These are phyloP conservation scores for Posidonia oceanica DNA, from an alignment of 116 monocot species.

Conservation along the genomic window DNA sequence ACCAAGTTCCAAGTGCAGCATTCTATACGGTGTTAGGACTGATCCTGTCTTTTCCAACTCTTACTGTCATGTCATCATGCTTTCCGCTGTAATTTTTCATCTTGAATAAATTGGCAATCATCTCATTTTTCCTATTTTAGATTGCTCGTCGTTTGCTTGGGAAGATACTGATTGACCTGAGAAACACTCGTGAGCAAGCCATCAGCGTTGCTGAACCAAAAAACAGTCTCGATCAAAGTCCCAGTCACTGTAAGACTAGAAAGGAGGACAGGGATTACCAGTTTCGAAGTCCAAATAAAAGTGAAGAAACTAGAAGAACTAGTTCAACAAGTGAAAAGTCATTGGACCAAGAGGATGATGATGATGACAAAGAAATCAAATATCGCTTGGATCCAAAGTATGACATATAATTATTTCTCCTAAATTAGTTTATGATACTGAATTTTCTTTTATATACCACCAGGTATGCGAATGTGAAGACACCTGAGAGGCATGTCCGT, in stretches of 20 bases:
- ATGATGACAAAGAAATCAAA: slow-evolving; percentile 89
- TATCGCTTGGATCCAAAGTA: slow-evolving; percentile 97
- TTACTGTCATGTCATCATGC: background rate
- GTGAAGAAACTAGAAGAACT: slow-evolving; percentile 57
- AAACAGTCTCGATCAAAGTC: slow-evolving; percentile 27
- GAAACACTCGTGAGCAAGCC: slow-evolving; percentile 95
- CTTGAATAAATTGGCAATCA: background rate
- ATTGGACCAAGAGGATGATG: slow-evolving; percentile 84
- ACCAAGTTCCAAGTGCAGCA: too few relatives aligned
- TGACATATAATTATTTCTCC: background rate
- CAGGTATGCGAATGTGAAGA: slow-evolving; percentile 98
- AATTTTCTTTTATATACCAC: slow-evolving; percentile 6
- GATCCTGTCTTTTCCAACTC: background rate
- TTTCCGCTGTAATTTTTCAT: background rate
- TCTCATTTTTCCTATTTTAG: slow-evolving; percentile 23
- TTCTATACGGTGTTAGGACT: background rate
- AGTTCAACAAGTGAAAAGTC: slow-evolving; percentile 70
- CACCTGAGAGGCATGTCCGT: slow-evolving; percentile 94
- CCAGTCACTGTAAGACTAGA: slow-evolving; percentile 18
- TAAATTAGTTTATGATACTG: background rate
- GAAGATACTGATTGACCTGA: slow-evolving; percentile 86
- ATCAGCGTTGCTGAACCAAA: slow-evolving; percentile 80
- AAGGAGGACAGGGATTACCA: slow-evolving; percentile 51
- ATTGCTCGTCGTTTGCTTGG: slow-evolving; percentile 94
- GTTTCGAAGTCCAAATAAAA: slow-evolving; percentile 25